phyloP scores from a whole-genome alignment of 2,329 filamentous ascomycete species.

The Trichoderma sp. region DNA sequence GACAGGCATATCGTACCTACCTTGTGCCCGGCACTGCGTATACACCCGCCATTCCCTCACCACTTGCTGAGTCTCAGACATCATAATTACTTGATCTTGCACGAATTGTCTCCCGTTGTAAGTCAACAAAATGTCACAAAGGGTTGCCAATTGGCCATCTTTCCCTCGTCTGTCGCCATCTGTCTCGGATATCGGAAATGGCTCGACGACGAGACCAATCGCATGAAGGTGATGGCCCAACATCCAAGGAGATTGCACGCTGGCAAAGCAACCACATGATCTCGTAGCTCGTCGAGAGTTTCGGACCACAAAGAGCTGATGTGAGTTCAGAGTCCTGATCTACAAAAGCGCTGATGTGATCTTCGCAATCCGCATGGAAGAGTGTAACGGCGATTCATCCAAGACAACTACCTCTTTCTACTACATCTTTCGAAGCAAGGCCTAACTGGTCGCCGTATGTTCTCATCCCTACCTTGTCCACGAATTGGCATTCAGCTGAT shows the following conservation, averaged over 20 bases:
- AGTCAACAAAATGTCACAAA: not conserved
- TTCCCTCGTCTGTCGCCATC: not conserved
- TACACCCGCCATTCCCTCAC: not conserved
- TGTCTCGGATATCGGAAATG: slow-evolving; percentile 1
- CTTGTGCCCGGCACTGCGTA: not conserved
- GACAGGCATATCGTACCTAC: not conserved
- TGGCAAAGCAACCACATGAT: not conserved
- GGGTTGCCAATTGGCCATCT: not conserved
- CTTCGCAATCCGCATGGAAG: not conserved
- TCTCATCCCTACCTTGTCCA: not conserved
- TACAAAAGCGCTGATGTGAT: not conserved
- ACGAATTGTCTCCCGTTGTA: too few species aligned
- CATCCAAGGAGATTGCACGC: not conserved
- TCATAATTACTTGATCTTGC: slow-evolving; percentile 4
- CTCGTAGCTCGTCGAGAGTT: not conserved
- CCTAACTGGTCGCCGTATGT: too few species aligned
- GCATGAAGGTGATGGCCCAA: not conserved
- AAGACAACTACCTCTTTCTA: not conserved
- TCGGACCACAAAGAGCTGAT: too few species aligned
- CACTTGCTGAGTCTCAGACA: not conserved
- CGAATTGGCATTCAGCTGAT: not conserved
- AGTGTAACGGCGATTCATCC: not conserved
- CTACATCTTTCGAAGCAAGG: too few species aligned
- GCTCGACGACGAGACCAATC: not conserved
- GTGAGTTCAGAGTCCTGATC: not conserved